Evolutionary conservation across 352 stramenopile genomes (phyloP), one percentile per base, ranked within the genome.

Genomic region (Globisporangium alternatum): DNA sequence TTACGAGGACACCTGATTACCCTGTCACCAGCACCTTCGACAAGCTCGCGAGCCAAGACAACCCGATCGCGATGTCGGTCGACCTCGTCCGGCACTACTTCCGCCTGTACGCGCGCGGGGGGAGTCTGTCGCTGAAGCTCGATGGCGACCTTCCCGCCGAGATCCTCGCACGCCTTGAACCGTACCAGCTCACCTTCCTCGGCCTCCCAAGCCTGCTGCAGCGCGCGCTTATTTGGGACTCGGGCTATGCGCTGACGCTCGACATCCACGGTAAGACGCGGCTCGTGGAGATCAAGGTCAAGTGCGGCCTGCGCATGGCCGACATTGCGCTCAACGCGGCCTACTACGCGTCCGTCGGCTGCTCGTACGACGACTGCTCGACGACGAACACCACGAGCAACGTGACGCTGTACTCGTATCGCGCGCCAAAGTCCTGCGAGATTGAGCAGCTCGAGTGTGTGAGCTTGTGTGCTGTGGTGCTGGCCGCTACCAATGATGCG

Each of bases 181-280:
- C 57, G 10, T 49, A 56, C 49, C 28, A 58, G 49, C 43, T 73
- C 47, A 28, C 59, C 5, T 65, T 65, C 47, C 33, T 7, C 17
- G 31, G 65, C 2, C 69, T 86, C 7, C 78, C 78, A 1, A 69
- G 73, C 2, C 68, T 72, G 19, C 53, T 85, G 4, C 76, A 88
- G 64, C 72, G 72, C 35, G 78, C 78, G 22, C 44, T 88, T 33
- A 58, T 88, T 31, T 88, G 78, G 78, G 78, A 88, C 47, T 55
- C 62, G 5, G 78, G 78, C 0, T 88, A 58, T 2, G 71, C 69
- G 28, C 45, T 65, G 22, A 48, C 56, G 19, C 33, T 47, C 21
- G 63, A 65, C 41, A 43, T 56, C 21, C 39, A 66, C 43, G 64
- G 33, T 12, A 59, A 60, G 17, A 39, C 45, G 33, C 52, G 51